Evolutionary conservation across 129 eudicot species (phyloP).

Genomic region (Glebionis coronaria): DNA sequence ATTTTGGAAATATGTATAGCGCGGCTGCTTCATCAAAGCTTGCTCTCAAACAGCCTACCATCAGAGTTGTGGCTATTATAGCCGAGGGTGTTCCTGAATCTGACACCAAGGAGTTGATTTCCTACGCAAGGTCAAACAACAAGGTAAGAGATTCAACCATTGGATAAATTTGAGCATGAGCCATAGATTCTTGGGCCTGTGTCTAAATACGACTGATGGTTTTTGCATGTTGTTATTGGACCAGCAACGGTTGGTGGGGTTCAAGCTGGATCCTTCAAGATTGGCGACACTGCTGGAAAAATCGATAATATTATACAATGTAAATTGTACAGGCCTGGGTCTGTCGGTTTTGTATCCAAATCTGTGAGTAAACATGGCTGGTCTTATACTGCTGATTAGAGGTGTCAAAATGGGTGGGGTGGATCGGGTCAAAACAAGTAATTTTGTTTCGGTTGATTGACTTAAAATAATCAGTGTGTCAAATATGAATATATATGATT

Average conservation of each 20-base stretch:
- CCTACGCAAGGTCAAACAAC: slow-evolving; percentile 21
- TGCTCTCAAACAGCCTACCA: slow-evolving; percentile 93
- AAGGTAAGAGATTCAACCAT: slow-evolving; percentile 45
- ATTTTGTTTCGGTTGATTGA: no score
- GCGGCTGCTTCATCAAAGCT: slow-evolving; percentile 97
- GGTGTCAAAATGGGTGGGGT: no score
- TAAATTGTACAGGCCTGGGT: no score
- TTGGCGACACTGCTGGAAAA: no score
- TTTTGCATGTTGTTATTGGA: slow-evolving; percentile 81
- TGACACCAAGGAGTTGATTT: slow-evolving; percentile 24
- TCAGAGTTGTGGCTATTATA: slow-evolving; percentile 89
- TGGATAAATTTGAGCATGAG: slow-evolving; percentile 7
- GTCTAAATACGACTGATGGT: slow-evolving; percentile 17
- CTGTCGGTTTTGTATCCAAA: no score
- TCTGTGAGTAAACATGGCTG: no score
- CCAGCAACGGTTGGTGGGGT: slow-evolving; percentile 55
- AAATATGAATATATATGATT: no score
- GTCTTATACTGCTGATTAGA: no score
- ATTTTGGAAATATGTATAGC: slow-evolving; percentile 41
- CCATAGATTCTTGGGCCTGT: slow-evolving; percentile 6
- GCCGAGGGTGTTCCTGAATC: slow-evolving; percentile 98
- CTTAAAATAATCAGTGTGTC: no score
- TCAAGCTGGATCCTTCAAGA: no score
- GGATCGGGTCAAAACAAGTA: no score
- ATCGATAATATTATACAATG: no score